phyloP scores from a whole-genome alignment of 169 alveolate species.

The Hepatocystis sp. region DNA sequence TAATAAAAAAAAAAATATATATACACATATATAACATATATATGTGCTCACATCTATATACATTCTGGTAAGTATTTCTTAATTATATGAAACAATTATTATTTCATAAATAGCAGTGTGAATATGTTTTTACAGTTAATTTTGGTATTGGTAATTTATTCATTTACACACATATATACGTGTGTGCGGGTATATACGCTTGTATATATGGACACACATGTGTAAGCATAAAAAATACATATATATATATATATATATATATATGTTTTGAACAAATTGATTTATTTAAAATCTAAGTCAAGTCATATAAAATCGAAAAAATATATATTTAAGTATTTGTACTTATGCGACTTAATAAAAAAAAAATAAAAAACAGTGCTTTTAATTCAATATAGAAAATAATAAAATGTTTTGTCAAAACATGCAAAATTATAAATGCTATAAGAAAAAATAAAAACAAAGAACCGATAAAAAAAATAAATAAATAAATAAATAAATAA shows the following conservation, averaged over 20 bases:
- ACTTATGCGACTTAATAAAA: conserved; percentile 15
- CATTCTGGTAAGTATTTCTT: no score
- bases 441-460: background rate
- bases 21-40: no score
- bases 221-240: conserved; percentile 5
- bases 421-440: conserved; percentile 14
- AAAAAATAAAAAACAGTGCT: conserved; percentile 1
- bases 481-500: no score
- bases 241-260: conserved; percentile 12
- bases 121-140: no score
- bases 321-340: conserved; percentile 6
- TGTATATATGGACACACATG: conserved; percentile 8
- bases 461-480: no score
- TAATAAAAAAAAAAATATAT: background rate
- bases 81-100: conserved; percentile 17
- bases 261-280: background rate
- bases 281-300: no score
- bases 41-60: no score
- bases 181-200: no score
- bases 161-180: background rate
- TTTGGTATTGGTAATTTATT: conserved; percentile 1
- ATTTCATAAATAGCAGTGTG: conserved; percentile 19
- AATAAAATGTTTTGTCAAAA: conserved; percentile 11
- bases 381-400: no score
- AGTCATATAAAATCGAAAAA: conserved; percentile 4